Percentiles rank a stretch among this genome's conserved stretches.
Conservation (phyloP, 345 rosid species). For the Aurinia saxatilis region DNA sequence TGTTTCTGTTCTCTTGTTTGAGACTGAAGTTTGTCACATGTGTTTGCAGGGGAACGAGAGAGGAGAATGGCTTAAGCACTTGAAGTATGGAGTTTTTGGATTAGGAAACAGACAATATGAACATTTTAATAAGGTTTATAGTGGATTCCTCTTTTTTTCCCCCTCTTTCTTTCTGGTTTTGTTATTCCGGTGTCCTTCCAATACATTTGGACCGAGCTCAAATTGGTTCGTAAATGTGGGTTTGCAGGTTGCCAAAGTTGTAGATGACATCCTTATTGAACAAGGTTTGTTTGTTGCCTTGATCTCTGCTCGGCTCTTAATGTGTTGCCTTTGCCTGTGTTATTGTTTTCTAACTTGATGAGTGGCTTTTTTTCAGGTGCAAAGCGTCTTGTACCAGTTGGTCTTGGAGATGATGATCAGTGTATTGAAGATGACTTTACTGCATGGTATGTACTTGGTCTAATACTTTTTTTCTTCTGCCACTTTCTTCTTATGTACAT, state of each 20-base stretch:
- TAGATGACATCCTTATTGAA: conserved; percentile 60
- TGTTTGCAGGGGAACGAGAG: conserved; percentile 58
- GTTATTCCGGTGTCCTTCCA: background rate
- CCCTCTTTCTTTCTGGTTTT: too few species aligned
- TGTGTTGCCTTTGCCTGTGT: background rate
- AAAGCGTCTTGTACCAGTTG: conserved; percentile 61
- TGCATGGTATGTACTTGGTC: conserved; percentile 43
- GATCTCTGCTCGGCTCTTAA: background rate
- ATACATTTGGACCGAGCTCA: background rate
- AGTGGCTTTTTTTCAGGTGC: conserved; percentile 56
- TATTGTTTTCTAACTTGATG: background rate
- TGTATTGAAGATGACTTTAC: conserved; percentile 90
- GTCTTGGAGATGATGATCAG: conserved; percentile 92
- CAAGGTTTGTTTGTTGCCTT: conserved; percentile 51
- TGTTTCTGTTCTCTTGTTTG: conserved; percentile 13
- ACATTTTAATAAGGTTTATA: conserved; percentile 81
- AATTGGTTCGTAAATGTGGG: background rate
- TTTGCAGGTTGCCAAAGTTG: conserved; percentile 70
- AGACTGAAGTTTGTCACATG: conserved; percentile 15
- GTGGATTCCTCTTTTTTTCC: background rate
- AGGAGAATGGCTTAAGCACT: conserved; percentile 60
- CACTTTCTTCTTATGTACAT: background rate
- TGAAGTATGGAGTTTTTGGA: conserved; percentile 87
- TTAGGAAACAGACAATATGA: conserved; percentile 96
- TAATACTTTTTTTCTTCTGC: background rate